Base-by-base conservation (phyloP, 192 early-diverging fungal species). In the Gaertneriomyces sp. region DNA sequence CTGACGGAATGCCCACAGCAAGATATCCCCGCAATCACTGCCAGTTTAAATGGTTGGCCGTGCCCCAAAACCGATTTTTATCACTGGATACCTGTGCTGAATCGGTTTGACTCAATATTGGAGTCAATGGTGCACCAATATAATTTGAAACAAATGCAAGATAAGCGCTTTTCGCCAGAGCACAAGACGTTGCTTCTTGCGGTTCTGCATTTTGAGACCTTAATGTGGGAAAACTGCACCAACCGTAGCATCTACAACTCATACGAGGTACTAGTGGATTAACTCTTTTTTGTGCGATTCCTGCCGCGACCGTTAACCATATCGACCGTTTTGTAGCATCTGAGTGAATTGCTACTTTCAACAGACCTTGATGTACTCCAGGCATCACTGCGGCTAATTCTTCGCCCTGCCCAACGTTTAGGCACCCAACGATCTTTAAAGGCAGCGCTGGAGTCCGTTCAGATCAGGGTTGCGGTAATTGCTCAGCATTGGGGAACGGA, bases 161-260 rank as follows among this genome's bases (percentile, higher is more conserved):
- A 73, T 57, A 75, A 63, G 51, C 76, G 79, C 14, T 87, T 95
- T 69, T 74, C 82, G 11, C 39, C 71, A 7, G 58, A 69, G 41
- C 81, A 80, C 25, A 88, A 87, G 61, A 59, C 58, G 41, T 62
- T 89, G 20, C 38, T 83, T 10, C 66, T 91, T 1, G 81, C 88
- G 0, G 85, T 95, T 45, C 66, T 96, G 55, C 60, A 77, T 45
- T 90, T 96, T 52, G 89, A 91, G 45, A 83, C 87, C 16, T 66
- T 88, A 14, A 75, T 99, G 56, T 88, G 95, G 78, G 95, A 99
- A 70, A 93, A 92, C 71, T 94, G 92, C 66, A 93, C 94, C 49
- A 98, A 95, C 69, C 83, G 97, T 47, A 93, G 90, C 62, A 76
- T 97, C 25, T 99, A 97, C 73, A 91, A 84, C 59, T 96, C 93